Conservation (phyloP, 352 stramenopile species). For the Pythium insidiosum region DNA sequence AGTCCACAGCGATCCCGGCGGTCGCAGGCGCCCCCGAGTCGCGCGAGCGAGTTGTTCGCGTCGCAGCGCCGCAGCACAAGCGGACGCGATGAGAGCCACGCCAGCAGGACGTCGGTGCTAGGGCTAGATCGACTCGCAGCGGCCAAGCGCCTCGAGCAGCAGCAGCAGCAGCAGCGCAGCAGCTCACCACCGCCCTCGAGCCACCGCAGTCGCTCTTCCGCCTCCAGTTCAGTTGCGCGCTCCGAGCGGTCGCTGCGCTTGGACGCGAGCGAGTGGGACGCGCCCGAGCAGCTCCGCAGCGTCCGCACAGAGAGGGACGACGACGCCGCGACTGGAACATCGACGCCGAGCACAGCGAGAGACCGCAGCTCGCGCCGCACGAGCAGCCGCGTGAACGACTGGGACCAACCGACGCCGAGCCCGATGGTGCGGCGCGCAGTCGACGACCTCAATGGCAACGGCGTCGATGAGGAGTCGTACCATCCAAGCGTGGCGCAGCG, state of each 20-base stretch:
- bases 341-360: slow-evolving; percentile 20
- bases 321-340: background rate
- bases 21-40: too few species aligned
- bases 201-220: too few species aligned
- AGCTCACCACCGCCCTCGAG: too few species aligned
- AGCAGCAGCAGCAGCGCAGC: background rate
- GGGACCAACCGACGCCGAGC: slow-evolving; percentile 39
- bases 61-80: slow-evolving; percentile 9
- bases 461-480: background rate
- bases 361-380: slow-evolving; percentile 2
- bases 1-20: slow-evolving; percentile 8
- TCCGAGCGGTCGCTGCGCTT: slow-evolving; percentile 27
- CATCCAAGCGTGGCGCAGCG: too few species aligned
- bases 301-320: slow-evolving; percentile 12
- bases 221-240: too few species aligned
- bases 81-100: background rate
- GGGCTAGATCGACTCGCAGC: slow-evolving; percentile 56
- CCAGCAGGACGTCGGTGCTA: slow-evolving; percentile 25
- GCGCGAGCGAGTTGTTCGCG: slow-evolving; percentile 14
- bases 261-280: slow-evolving; percentile 67
- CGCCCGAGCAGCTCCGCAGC: slow-evolving; percentile 57
- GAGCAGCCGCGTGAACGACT: slow-evolving; percentile 16
- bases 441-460: too few species aligned
- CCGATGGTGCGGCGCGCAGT: slow-evolving; percentile 20
- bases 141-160: slow-evolving; percentile 41